Percentiles rank a stretch among this genome's conserved stretches.
Conservation (phyloP, 148 eudicot genomes). For the Polygonum maritimum region DNA sequence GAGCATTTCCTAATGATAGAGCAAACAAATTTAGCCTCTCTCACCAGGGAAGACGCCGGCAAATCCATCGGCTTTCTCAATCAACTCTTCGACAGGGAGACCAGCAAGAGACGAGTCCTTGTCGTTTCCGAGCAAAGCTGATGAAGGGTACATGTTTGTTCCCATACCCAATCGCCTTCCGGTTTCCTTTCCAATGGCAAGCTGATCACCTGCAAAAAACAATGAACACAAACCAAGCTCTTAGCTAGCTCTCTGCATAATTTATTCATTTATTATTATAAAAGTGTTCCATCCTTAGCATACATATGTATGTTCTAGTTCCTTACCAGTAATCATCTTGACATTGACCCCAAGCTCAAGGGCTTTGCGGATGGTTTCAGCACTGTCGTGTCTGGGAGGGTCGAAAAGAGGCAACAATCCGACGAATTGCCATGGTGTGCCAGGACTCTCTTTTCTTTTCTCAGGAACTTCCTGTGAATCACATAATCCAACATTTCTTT, state of each 20-base stretch:
- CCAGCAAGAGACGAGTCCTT: slow-evolving; percentile 9
- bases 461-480: slow-evolving; percentile 9
- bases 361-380: slow-evolving; percentile 13
- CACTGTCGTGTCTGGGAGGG: slow-evolving; percentile 16
- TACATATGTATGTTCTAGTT: background rate
- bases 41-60: slow-evolving; percentile 14
- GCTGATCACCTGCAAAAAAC: slow-evolving; percentile 9
- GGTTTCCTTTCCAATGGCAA: slow-evolving; percentile 15
- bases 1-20: background rate
- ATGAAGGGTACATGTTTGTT: slow-evolving; percentile 19
- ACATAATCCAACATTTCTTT: background rate
- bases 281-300: background rate
- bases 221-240: background rate
- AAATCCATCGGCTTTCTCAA: slow-evolving; percentile 16
- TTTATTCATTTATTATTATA: background rate
- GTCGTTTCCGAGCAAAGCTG: slow-evolving; percentile 10
- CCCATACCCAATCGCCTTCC: slow-evolving; percentile 13
- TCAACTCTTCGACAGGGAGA: background rate
- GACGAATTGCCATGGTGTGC: slow-evolving; percentile 11
- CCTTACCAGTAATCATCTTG: slow-evolving; percentile 11
- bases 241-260: background rate
- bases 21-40: background rate
- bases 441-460: slow-evolving; percentile 12
- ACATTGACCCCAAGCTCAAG: slow-evolving; percentile 11
- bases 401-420: slow-evolving; percentile 12